Evolutionary conservation across 2,329 filamentous ascomycete genomes (phyloP).

Genomic region (Metarhizium anisopliae): DNA sequence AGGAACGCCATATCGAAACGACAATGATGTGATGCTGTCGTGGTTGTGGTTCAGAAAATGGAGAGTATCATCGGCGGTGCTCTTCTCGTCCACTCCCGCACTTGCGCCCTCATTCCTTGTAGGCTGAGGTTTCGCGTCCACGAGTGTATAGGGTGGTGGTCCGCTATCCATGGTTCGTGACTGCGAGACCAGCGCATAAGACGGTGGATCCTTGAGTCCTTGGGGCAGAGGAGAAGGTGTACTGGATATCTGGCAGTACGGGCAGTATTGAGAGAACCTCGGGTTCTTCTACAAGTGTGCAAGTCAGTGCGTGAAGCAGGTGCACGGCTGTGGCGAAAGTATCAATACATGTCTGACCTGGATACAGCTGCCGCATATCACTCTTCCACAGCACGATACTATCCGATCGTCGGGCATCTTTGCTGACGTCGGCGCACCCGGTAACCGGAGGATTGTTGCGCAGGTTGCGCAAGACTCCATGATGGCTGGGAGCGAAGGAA

Average conservation of each 20-base stretch:
- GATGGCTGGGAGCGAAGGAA: conserved; percentile 2
- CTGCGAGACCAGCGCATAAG: conserved; percentile 40
- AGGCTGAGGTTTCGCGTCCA: not conserved
- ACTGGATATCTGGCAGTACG: conserved; percentile 68
- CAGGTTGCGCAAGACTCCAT: conserved; percentile 60
- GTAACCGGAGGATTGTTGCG: conserved; percentile 46
- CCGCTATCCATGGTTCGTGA: conserved; percentile 18
- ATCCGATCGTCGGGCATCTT: conserved; percentile 53
- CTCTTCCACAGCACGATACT: conserved; percentile 59
- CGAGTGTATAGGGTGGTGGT: conserved; percentile 29
- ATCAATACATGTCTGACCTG: conserved; percentile 33
- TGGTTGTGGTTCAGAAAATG: conserved; percentile 65
- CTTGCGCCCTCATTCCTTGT: not conserved
- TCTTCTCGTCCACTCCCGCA: conserved; percentile 19
- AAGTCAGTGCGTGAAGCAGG: not conserved
- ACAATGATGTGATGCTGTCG: conserved; percentile 60
- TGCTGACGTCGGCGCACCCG: conserved; percentile 45
- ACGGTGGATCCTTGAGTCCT: conserved; percentile 59
- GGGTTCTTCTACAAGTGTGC: conserved; percentile 39
- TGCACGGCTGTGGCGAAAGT: not conserved
- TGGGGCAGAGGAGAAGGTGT: conserved; percentile 48
- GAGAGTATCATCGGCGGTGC: conserved; percentile 51
- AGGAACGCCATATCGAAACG: conserved; percentile 63
- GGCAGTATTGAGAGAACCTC: conserved; percentile 58
- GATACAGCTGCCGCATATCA: conserved; percentile 65